Evolutionary conservation across 2,329 filamentous ascomycete genomes (phyloP).

Genomic region (Tolypocladium ophioglossoides): DNA sequence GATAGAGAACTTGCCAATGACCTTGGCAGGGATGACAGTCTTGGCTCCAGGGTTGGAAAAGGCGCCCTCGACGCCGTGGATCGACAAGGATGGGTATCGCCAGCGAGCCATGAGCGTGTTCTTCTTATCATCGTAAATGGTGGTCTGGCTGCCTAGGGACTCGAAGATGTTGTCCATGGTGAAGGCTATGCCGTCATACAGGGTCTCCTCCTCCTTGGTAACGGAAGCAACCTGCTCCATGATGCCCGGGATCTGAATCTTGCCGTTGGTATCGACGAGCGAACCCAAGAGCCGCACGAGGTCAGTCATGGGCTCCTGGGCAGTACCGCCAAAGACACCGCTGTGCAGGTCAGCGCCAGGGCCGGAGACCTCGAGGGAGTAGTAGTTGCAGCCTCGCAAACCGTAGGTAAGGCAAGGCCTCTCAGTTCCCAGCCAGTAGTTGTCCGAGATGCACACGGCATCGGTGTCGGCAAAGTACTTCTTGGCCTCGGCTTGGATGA

Average conservation of each 20-base stretch:
- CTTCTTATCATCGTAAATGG: constrained; percentile 83
- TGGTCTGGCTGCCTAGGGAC: constrained; percentile 79
- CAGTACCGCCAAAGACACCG: constrained; percentile 91
- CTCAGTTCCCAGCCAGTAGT: constrained; percentile 99
- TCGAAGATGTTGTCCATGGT: constrained; percentile 94
- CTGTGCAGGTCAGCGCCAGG: constrained; percentile 92
- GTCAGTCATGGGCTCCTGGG: constrained; percentile 98
- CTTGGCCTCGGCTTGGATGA: constrained; percentile 84
- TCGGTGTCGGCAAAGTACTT: constrained; percentile 93
- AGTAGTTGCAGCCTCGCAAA: constrained; percentile 96
- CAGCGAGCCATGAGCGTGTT: constrained; percentile 89
- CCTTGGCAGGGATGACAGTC: constrained; percentile 97
- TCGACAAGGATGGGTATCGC: constrained; percentile 85
- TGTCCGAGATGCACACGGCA: constrained; percentile 96
- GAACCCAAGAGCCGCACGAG: constrained; percentile 71
- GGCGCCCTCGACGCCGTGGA: constrained; percentile 91
- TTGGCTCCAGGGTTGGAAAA: constrained; percentile 91
- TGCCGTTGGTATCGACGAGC: constrained; percentile 81
- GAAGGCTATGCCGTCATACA: constrained; percentile 89
- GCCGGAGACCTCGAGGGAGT: constrained; percentile 80
- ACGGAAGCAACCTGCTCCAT: constrained; percentile 86
- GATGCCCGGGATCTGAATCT: constrained; percentile 89
- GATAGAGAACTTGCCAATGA: constrained; percentile 97
- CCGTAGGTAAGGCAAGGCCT: constrained; percentile 98
- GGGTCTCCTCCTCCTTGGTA: constrained; percentile 70